Evolutionary conservation across 2,329 filamentous ascomycete species (phyloP).

Genomic region (Pseudogymnoascus sp.): DNA sequence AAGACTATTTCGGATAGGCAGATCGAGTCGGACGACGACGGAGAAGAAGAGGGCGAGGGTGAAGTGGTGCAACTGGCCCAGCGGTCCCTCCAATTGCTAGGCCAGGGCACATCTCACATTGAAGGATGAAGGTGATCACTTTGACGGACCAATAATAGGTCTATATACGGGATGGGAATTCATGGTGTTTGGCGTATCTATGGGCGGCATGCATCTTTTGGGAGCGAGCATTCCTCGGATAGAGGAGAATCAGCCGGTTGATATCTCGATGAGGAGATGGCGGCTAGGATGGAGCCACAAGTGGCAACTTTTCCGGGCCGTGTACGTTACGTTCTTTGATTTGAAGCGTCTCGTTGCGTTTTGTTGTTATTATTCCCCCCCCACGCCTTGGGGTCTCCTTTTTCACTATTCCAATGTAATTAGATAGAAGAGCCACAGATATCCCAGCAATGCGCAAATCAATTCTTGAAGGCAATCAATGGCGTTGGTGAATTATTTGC

Average conservation of each 20-base stretch:
- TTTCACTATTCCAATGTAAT: conserved; percentile 29
- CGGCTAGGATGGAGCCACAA: conserved; percentile 15
- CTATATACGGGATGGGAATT: conserved; percentile 26
- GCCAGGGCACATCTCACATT: conserved; percentile 66
- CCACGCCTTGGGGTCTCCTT: conserved; percentile 11
- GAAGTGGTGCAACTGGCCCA: conserved; percentile 89
- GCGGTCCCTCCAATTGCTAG: conserved; percentile 79
- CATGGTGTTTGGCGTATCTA: conserved; percentile 31
- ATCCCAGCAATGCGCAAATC: conserved; percentile 9
- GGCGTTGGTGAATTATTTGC: background rate
- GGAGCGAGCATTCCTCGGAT: conserved; percentile 30
- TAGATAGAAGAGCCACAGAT: conserved; percentile 23
- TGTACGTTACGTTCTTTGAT: conserved; percentile 18
- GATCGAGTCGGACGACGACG: conserved; percentile 78
- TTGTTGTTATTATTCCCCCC: conserved; percentile 23
- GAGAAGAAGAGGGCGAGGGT: conserved; percentile 81
- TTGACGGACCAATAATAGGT: conserved; percentile 11
- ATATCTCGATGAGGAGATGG: conserved; percentile 10
- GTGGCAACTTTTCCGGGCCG: conserved; percentile 14
- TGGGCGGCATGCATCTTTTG: conserved; percentile 21
- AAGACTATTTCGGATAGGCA: conserved; percentile 83
- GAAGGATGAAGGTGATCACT: conserved; percentile 51
- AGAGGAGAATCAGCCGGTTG: conserved; percentile 19
- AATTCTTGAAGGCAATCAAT: conserved; percentile 2
- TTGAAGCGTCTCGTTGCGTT: conserved; percentile 23